Conservation (phyloP, 768 basidiomycete genomes). For the Lentinula lateritia region DNA sequence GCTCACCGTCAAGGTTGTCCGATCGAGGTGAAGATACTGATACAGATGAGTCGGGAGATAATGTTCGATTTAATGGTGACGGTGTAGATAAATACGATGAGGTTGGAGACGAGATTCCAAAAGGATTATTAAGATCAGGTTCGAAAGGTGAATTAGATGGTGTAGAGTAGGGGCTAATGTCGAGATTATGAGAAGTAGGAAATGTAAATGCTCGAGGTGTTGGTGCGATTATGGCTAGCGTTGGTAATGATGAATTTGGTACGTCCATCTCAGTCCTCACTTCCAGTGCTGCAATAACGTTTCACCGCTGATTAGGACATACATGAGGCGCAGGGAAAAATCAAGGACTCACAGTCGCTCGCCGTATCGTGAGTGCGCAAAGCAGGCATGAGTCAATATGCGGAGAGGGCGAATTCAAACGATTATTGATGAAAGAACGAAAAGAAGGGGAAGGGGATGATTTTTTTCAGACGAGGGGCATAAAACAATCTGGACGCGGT, state of each 20-base stretch:
- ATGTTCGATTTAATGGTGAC: conserved; percentile 29
- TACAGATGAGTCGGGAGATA: conserved; percentile 40
- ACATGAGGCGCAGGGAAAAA: not conserved
- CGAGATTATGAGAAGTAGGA: conserved; percentile 53
- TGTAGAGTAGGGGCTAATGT: conserved; percentile 66
- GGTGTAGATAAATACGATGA: conserved; percentile 32
- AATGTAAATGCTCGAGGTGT: conserved; percentile 70
- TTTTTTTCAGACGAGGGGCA: conserved; percentile 16
- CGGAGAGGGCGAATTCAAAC: conserved; percentile 12
- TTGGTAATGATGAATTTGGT: conserved; percentile 35
- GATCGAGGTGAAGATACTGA: conserved; percentile 28
- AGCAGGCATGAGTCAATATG: conserved; percentile 53
- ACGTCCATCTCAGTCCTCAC: conserved; percentile 54
- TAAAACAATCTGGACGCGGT: conserved; percentile 25
- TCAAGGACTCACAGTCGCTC: conserved; percentile 33
- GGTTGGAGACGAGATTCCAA: conserved; percentile 33
- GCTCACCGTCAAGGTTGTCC: conserved; percentile 39
- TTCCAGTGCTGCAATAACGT: conserved; percentile 52
- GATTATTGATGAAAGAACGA: conserved; percentile 12
- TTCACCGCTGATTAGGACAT: not conserved
- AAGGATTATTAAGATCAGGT: conserved; percentile 51
- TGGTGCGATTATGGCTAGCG: conserved; percentile 58
- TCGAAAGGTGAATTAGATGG: conserved; percentile 71
- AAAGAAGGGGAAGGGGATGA: conserved; percentile 15
- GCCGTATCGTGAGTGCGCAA: conserved; percentile 73